These are phyloP conservation scores for Oryza officinalis DNA, from an alignment of 176 grass and related monocot species.

Conservation along the genomic window DNA sequence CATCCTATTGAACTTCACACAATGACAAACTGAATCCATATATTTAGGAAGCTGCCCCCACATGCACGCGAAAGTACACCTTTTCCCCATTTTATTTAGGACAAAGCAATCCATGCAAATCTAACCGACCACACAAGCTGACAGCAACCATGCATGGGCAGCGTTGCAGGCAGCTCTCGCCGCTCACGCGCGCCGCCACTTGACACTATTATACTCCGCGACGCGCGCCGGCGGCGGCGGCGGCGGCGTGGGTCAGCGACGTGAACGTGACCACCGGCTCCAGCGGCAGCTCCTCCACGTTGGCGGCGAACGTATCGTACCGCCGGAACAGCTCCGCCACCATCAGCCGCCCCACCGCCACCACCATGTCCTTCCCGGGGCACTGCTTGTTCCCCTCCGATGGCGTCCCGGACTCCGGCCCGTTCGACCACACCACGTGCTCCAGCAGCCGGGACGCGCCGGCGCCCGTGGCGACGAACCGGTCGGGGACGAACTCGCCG, in stretches of 20 bases:
- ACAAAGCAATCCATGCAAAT: not conserved
- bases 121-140: not conserved
- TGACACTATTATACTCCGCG: not conserved
- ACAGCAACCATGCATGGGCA: too few relatives aligned
- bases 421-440: slow-evolving; percentile 93
- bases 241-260: slow-evolving; percentile 23
- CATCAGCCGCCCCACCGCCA: slow-evolving; percentile 55
- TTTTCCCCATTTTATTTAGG: not conserved
- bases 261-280: slow-evolving; percentile 67
- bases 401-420: slow-evolving; percentile 55
- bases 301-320: slow-evolving; percentile 63
- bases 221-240: not conserved
- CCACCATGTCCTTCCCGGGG: slow-evolving; percentile 70
- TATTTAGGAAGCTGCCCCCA: not conserved
- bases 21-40: not conserved
- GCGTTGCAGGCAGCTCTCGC: not conserved
- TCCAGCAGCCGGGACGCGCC: slow-evolving; percentile 35
- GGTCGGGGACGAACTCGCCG: slow-evolving; percentile 53
- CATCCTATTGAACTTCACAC: not conserved
- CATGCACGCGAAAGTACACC: not conserved
- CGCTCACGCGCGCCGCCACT: not conserved
- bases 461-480: slow-evolving; percentile 36
- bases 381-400: slow-evolving; percentile 77
- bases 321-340: slow-evolving; percentile 70
- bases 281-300: slow-evolving; percentile 25